phyloP scores from a whole-genome alignment of 1,139 yeast genomes.

The Sugiyamaella sp. region DNA sequence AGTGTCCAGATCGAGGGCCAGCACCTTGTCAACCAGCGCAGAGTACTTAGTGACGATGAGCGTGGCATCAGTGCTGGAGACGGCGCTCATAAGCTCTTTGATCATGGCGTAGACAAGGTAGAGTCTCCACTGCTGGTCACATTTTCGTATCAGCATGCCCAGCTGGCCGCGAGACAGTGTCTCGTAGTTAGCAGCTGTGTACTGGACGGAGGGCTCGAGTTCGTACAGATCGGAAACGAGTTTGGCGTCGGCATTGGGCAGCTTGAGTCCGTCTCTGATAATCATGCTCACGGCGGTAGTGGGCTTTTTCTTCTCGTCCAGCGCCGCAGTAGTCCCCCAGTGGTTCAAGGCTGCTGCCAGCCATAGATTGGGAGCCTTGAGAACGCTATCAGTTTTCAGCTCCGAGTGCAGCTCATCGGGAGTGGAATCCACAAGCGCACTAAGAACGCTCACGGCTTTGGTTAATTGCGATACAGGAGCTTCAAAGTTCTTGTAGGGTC shows the following conservation, averaged over 20 bases:
- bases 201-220: slow-evolving; percentile 31
- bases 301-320: slow-evolving; percentile 47
- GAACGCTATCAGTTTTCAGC: background rate
- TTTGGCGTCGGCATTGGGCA: slow-evolving; percentile 61
- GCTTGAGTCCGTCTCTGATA: slow-evolving; percentile 70
- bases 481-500: slow-evolving; percentile 7
- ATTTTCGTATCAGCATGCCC: slow-evolving; percentile 61
- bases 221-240: slow-evolving; percentile 50
- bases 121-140: slow-evolving; percentile 56
- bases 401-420: slow-evolving; percentile 15
- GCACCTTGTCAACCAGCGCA: slow-evolving; percentile 29
- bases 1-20: slow-evolving; percentile 31
- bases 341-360: slow-evolving; percentile 38
- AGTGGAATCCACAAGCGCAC: slow-evolving; percentile 5
- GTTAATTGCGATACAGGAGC: slow-evolving; percentile 4
- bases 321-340: slow-evolving; percentile 49
- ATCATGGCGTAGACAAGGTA: slow-evolving; percentile 40
- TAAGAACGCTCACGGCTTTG: slow-evolving; percentile 5
- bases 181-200: slow-evolving; percentile 27
- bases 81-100: slow-evolving; percentile 23
- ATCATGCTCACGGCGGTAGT: slow-evolving; percentile 49
- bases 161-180: slow-evolving; percentile 53
- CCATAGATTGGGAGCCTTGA: slow-evolving; percentile 15
- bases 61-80: slow-evolving; percentile 9
- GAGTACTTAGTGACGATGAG: slow-evolving; percentile 20